Base-by-base conservation (phyloP, 2,329 filamentous ascomycete species). In the Thermoascus crustaceus region DNA sequence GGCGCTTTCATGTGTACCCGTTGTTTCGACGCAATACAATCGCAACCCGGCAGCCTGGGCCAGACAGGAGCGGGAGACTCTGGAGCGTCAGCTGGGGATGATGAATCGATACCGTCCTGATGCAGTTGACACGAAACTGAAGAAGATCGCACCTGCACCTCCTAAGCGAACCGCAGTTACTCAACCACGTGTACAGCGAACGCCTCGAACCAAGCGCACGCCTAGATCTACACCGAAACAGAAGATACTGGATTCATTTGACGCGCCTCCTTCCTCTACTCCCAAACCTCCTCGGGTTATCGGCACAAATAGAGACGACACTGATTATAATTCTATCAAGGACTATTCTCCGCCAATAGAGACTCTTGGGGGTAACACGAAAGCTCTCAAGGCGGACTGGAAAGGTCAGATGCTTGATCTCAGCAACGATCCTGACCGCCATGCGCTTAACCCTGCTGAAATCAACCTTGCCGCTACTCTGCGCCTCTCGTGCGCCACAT, bases 371-470 rank as follows among this genome's bases (percentile, higher is more conserved):
- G 65, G 67, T 46, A 79, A 79, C 50, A 64, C 73, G 34, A 85
- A 85, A 57, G 76, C 73, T 26, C 72, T 91, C 48, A 89, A 88
- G 67, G 80, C 85, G 17, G 85, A 93, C 43, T 93, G 86, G 85
- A 91, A 88, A 65, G 85, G 84, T 5, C 76, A 78, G 42, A 75
- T 80, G 24, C 76, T 91, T 45, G 82, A 93, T 53, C 75, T 94
- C 30, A 76, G 71, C 58, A 70, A 72, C 40, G 85, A 93, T 51
- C 76, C 82, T 5, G 71, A 88, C 49, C 69, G 73, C 16, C 57
- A 77, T 38, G 67, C 85, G 24, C 76, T 95, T 26, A 85, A 91
- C 55, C 74, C 78, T 4, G 82, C 87, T 41, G 89, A 96, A 64
- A 54, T 88, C 19, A 67, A 70, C 11, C 71, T 94, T 19, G 87